These are phyloP conservation scores for Shiraia sp. DNA, from an alignment of 2,329 filamentous ascomycete species.

Conservation along the genomic window DNA sequence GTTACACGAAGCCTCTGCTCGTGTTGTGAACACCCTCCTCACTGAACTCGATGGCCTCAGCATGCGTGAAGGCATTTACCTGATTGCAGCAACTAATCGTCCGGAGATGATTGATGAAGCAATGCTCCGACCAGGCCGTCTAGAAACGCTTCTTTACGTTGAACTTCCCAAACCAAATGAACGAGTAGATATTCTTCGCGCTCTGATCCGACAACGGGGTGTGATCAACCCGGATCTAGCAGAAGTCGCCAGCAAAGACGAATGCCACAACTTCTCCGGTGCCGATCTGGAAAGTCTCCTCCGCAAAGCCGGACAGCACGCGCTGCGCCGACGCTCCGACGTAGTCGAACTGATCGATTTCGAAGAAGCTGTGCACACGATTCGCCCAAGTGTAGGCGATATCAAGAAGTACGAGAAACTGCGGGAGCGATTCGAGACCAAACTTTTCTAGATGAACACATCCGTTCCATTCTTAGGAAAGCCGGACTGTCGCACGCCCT, in stretches of 20 bases:
- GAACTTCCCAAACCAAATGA: constrained; percentile 80
- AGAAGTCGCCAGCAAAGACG: constrained; percentile 64
- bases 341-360: constrained; percentile 55
- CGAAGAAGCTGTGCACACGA: constrained; percentile 44
- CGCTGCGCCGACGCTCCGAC: constrained; percentile 53
- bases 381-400: constrained; percentile 60
- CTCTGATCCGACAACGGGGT: constrained; percentile 57
- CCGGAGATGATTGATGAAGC: constrained; percentile 96
- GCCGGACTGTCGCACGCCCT: no score
- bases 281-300: constrained; percentile 65
- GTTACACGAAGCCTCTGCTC: constrained; percentile 78
- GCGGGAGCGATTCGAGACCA: constrained; percentile 51
- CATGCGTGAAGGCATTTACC: constrained; percentile 82
- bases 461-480: no score
- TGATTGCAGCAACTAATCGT: constrained; percentile 92
- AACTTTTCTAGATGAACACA: constrained; percentile 15
- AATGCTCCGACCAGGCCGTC: constrained; percentile 86
- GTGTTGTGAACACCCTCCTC: constrained; percentile 92
- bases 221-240: constrained; percentile 60
- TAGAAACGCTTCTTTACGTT: constrained; percentile 88
- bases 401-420: constrained; percentile 61
- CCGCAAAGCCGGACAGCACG: constrained; percentile 61
- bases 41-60: constrained; percentile 90
- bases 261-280: constrained; percentile 76
- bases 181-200: constrained; percentile 81